A percentile compares a stretch with the other conserved stretches of the same genome.
Conservation (phyloP, 305 asterid genomes). For the Solanum aculeatissimum region DNA sequence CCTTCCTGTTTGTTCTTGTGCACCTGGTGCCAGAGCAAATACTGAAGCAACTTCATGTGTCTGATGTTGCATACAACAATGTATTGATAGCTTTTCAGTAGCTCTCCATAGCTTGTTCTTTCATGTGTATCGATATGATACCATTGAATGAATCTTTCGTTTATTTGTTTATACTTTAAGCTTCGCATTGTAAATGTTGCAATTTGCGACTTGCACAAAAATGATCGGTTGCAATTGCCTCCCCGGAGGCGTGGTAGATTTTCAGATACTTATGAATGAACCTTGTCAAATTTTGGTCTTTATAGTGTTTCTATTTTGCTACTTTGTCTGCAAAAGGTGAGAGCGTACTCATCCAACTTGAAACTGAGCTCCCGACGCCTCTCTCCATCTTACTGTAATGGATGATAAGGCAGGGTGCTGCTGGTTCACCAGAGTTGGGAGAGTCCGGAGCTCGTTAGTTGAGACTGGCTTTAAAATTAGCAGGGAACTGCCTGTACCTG, state of each 20-base stretch:
- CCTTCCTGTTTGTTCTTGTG: neutral
- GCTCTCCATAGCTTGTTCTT: neutral
- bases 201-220: neutral
- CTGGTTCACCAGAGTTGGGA: no score
- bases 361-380: neutral
- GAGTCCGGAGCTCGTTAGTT: no score
- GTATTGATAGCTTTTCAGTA: neutral
- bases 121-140: neutral
- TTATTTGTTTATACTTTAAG: neutral
- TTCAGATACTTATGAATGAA: neutral
- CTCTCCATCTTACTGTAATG: no score
- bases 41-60: neutral
- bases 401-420: no score
- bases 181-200: neutral
- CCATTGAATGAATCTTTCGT: neutral
- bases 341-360: neutral
- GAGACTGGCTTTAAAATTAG: no score
- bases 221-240: neutral
- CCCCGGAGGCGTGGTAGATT: neutral
- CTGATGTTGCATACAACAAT: neutral
- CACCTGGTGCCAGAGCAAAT: neutral
- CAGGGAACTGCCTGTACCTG: no score
- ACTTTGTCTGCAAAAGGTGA: neutral
- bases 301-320: neutral
- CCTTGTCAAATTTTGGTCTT: neutral